Percentiles rank a stretch among this genome's conserved stretches.
phyloP scores from a whole-genome alignment of 192 early-diverging fungal species.

The Geranomyces variabilis region DNA sequence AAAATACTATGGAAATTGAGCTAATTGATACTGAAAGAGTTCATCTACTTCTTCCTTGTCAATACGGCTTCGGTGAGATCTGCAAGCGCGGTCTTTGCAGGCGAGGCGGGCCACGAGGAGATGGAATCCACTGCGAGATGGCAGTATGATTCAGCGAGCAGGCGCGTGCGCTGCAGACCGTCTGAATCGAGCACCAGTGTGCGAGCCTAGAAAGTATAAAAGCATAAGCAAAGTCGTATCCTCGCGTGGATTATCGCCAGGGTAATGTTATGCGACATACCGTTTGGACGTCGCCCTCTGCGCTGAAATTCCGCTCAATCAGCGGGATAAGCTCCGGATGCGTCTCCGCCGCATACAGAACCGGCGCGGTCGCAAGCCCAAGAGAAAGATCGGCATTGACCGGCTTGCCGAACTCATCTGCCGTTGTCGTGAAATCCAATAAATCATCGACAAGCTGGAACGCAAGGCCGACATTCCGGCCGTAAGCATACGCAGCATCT shows the following conservation, averaged over 20 bases:
- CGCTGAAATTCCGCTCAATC: constrained; percentile 83
- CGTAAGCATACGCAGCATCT: constrained; percentile 85
- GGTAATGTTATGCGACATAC: constrained; percentile 54
- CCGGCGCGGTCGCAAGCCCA: constrained; percentile 90
- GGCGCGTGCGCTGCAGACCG: constrained; percentile 76
- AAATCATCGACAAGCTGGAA: constrained; percentile 90
- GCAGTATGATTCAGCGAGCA: constrained; percentile 75
- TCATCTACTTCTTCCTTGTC: constrained; percentile 71
- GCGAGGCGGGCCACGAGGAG: constrained; percentile 66
- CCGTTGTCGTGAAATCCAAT: constrained; percentile 81
- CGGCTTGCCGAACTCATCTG: constrained; percentile 85
- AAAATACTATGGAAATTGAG: too few species aligned
- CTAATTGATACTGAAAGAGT: neutral
- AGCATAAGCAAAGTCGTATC: neutral
- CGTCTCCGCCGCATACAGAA: constrained; percentile 90
- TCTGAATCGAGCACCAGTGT: constrained; percentile 76
- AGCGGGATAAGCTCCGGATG: constrained; percentile 80
- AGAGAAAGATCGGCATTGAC: constrained; percentile 86
- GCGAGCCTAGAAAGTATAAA: constrained; percentile 60
- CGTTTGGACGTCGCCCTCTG: constrained; percentile 74
- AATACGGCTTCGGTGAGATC: constrained; percentile 80
- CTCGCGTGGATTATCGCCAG: too few species aligned
- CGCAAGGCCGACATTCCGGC: constrained; percentile 86
- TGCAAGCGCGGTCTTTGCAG: constrained; percentile 77
- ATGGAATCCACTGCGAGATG: constrained; percentile 74